Evolutionary conservation across 345 rosid species (phyloP).

Genomic region (Boechera stricta): DNA sequence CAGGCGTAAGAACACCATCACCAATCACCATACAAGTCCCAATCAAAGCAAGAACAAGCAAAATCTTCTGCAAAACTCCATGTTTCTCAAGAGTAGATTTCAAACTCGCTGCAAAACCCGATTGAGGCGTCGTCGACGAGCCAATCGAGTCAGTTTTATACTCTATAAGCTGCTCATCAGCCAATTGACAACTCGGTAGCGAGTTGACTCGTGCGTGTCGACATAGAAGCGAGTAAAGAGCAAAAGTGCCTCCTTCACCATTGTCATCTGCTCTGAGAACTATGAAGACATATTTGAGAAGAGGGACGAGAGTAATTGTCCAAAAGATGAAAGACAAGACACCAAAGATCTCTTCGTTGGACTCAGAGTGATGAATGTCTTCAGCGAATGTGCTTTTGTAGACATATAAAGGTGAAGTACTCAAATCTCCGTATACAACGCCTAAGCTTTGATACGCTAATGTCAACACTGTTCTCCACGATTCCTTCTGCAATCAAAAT

Average conservation of each 20-base stretch:
- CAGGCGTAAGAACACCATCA: slow-evolving; percentile 90
- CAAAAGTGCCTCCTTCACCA: slow-evolving; percentile 96
- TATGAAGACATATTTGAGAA: slow-evolving; percentile 79
- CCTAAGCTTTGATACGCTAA: slow-evolving; percentile 89
- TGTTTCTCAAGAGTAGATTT: slow-evolving; percentile 72
- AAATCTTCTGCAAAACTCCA: slow-evolving; percentile 67
- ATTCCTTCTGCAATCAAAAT: slow-evolving; percentile 61
- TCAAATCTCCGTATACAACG: slow-evolving; percentile 95
- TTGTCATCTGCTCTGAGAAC: slow-evolving; percentile 90
- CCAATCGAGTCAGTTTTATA: slow-evolving; percentile 59
- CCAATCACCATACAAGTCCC: slow-evolving; percentile 99
- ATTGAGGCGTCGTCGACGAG: slow-evolving; percentile 38
- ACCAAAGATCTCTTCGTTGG: slow-evolving; percentile 91
- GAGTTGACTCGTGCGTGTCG: slow-evolving; percentile 89
- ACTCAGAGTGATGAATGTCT: slow-evolving; percentile 70
- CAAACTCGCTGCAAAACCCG: slow-evolving; percentile 58
- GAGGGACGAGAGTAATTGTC: slow-evolving; percentile 88
- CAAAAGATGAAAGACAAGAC: slow-evolving; percentile 88
- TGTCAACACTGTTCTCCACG: slow-evolving; percentile 83
- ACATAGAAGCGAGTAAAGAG: slow-evolving; percentile 83
- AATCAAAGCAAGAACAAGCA: slow-evolving; percentile 81
- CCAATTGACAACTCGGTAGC: slow-evolving; percentile 78
- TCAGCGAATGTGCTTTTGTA: slow-evolving; percentile 84
- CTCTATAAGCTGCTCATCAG: slow-evolving; percentile 73
- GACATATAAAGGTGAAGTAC: slow-evolving; percentile 84